Conservation (phyloP, 768 basidiomycete species). For the Hygrophoropsis aurantiaca region DNA sequence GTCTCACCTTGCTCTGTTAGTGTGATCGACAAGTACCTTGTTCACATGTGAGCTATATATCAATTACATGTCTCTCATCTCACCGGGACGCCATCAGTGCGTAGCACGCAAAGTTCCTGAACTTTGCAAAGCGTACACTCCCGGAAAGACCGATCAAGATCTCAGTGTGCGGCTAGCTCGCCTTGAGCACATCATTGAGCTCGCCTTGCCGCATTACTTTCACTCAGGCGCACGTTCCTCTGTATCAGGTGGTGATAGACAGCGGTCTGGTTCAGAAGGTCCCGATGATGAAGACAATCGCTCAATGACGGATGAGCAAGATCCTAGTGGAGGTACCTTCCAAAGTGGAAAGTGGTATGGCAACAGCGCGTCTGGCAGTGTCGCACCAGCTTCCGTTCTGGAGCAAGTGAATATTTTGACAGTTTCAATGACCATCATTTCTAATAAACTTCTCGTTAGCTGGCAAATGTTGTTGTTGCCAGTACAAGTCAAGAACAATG, state of each 20-base stretch:
- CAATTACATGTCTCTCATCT: slow-evolving; percentile 7
- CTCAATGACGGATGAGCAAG: slow-evolving; percentile 77
- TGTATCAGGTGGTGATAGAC: slow-evolving; percentile 33
- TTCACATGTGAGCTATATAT: slow-evolving; percentile 61
- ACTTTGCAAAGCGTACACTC: slow-evolving; percentile 85
- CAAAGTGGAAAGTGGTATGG: slow-evolving; percentile 88
- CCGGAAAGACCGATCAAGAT: slow-evolving; percentile 84
- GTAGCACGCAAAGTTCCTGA: slow-evolving; percentile 85
- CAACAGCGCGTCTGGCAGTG: slow-evolving; percentile 78
- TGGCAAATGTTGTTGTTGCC: slow-evolving; percentile 54
- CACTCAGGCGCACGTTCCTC: slow-evolving; percentile 39
- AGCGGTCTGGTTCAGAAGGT: slow-evolving; percentile 45
- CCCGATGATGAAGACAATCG: slow-evolving; percentile 61
- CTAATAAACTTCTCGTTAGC: slow-evolving; percentile 34
- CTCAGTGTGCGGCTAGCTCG: slow-evolving; percentile 70
- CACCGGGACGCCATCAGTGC: slow-evolving; percentile 48
- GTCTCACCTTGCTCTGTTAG: slow-evolving; percentile 36
- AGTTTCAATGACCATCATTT: slow-evolving; percentile 9
- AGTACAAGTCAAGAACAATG: slow-evolving; percentile 29
- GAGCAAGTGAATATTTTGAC: slow-evolving; percentile 60
- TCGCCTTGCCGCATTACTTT: slow-evolving; percentile 75
- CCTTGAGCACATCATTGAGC: slow-evolving; percentile 79
- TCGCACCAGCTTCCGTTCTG: slow-evolving; percentile 76
- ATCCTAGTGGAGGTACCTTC: slow-evolving; percentile 72
- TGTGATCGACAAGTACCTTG: slow-evolving; percentile 86